Base-by-base conservation (phyloP, 164 flowering plant genomes). In the Vitis cinerea region DNA sequence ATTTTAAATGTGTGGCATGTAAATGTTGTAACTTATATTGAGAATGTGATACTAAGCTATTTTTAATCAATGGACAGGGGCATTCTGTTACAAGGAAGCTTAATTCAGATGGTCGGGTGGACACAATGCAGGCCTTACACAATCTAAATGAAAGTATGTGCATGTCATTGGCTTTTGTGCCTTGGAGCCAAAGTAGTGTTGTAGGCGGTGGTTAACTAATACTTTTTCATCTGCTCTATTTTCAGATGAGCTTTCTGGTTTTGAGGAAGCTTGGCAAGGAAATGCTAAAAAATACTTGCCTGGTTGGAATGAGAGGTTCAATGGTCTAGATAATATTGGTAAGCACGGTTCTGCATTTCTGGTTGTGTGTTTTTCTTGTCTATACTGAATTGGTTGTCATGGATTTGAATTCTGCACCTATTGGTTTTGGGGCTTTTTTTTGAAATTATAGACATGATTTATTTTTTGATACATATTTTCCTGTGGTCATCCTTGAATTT, bases 261-360 rank as follows among this genome's bases (percentile, higher is more conserved):
- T 88, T 82, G 89, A 87, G 75, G 82, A 89, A 56, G 78, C 83
- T 50, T 95, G 99, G 99, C 80, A 79, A 58, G 90, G 85, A 59
- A 85, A 71, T 47, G 93, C 89, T 8, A 70, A 73, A 70, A 81
- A 74, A 71, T 80, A 82, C 72, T 72, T 95, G 63, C 97, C 96
- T 55, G 96, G 94, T 10, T 84, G 82, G 96, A 68, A 59, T 73
- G 87, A 75, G 71, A 73, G 77, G 65, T 47, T 76, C 10, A 65
- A 37, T 64, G 71, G 70, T 47, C 75, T 65, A 66, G 78, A 71
- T 44, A 64, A 59, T 57, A 65, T 31, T 14, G 85, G 91, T 84
- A 72, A 75, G 75, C 27, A 15, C 44, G 0, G 15, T 50, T 57
- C 1, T 13, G 47, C 69, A 10, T 50, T 29, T 30, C 27, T 17